Evolutionary conservation across 2,329 filamentous ascomycete species (phyloP).

Genomic region (Ambrosiella beaveri): DNA sequence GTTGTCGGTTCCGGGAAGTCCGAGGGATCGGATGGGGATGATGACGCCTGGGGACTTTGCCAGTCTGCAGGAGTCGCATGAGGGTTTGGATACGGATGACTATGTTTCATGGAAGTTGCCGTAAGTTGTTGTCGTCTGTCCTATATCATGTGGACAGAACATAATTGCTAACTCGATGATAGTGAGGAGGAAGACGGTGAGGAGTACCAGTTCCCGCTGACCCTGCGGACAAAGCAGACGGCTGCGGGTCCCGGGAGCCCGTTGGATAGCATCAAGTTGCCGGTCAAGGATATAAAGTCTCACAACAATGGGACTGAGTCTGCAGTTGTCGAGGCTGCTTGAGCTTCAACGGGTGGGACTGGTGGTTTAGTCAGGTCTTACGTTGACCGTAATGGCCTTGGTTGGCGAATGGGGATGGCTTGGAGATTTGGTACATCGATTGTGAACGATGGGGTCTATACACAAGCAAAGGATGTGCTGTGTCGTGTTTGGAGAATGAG

Average conservation of each 20-base stretch:
- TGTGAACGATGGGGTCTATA: too few species aligned
- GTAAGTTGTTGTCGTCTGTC: constrained; percentile 40
- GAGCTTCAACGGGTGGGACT: neutral
- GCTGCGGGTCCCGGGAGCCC: constrained; percentile 17
- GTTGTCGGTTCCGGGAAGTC: constrained; percentile 84
- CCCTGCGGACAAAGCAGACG: constrained; percentile 35
- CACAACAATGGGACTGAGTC: constrained; percentile 2
- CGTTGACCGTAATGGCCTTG: too few species aligned
- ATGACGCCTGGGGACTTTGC: constrained; percentile 99
- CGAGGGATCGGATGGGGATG: constrained; percentile 80
- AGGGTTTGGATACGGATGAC: constrained; percentile 87
- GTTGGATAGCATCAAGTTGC: constrained; percentile 9
- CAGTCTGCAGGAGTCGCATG: constrained; percentile 81
- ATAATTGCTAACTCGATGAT: constrained; percentile 15
- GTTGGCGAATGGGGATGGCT: too few species aligned
- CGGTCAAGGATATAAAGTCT: constrained; percentile 8
- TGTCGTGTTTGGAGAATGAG: too few species aligned
- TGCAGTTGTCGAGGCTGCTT: constrained; percentile 7
- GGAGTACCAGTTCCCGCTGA: constrained; percentile 44
- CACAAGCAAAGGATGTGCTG: too few species aligned
- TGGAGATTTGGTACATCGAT: too few species aligned
- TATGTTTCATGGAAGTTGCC: constrained; percentile 97
- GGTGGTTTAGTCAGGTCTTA: neutral
- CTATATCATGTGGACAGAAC: constrained; percentile 1
- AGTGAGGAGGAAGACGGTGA: constrained; percentile 88